phyloP scores from a whole-genome alignment of 345 rosid species.

The Heritiera littoralis region DNA sequence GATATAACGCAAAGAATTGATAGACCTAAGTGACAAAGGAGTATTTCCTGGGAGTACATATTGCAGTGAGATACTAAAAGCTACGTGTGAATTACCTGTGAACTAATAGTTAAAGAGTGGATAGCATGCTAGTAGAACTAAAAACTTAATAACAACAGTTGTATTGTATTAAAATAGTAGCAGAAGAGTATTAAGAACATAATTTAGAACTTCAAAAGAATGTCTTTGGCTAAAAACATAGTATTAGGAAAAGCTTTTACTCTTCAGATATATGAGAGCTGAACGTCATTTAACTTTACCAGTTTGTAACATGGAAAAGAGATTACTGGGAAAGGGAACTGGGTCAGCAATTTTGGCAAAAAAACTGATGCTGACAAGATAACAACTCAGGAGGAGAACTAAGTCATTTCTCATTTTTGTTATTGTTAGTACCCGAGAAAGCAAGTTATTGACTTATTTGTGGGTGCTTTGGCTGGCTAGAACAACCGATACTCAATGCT shows the following conservation, averaged over 20 bases:
- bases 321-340: background rate
- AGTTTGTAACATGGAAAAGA: background rate
- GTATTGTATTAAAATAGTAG: background rate
- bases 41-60: background rate
- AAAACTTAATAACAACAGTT: background rate
- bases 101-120: background rate
- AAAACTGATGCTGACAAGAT: background rate
- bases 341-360: background rate
- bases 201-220: background rate
- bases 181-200: background rate
- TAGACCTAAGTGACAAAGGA: background rate
- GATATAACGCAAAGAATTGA: background rate
- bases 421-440: background rate
- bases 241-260: background rate
- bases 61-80: background rate
- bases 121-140: background rate
- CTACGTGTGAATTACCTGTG: background rate
- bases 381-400: slow-evolving; percentile 1
- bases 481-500: background rate
- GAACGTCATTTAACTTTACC: slow-evolving; percentile 2
- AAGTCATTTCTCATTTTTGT: background rate
- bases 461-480: background rate
- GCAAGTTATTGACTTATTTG: background rate
- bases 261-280: background rate
- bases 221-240: background rate